phyloP scores from a whole-genome alignment of 306 rosid species.

The Inga laurina region DNA sequence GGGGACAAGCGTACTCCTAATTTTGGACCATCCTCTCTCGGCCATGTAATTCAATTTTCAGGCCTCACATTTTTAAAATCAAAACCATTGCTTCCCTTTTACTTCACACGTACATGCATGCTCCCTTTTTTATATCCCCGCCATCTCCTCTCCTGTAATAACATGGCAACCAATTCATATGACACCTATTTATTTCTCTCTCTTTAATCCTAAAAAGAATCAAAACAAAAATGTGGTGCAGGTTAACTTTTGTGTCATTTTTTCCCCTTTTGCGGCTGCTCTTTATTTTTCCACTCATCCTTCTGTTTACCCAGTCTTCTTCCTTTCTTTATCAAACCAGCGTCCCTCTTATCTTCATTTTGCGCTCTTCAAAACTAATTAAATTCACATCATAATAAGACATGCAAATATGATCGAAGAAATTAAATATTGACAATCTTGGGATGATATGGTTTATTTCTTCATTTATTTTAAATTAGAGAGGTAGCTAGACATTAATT shows the following conservation, averaged over 20 bases:
- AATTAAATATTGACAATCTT: too few species aligned
- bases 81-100: not conserved
- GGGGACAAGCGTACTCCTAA: conserved; percentile 60
- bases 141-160: not conserved
- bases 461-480: too few species aligned
- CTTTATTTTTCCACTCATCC: not conserved
- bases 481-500: too few species aligned
- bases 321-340: not conserved
- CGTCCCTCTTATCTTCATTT: not conserved
- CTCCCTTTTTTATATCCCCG: not conserved
- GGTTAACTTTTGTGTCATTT: conserved; percentile 25
- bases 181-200: not conserved
- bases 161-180: not conserved
- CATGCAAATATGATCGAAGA: not conserved
- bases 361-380: not conserved
- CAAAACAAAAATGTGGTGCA: not conserved
- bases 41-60: not conserved
- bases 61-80: not conserved
- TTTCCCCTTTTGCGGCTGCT: conserved; percentile 24
- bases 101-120: not conserved
- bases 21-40: conserved; percentile 21
- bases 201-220: not conserved
- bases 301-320: not conserved
- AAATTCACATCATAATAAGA: not conserved
- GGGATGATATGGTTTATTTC: too few species aligned